Conservation (phyloP, 441 rosid species). For the Biscutella auriculata region DNA sequence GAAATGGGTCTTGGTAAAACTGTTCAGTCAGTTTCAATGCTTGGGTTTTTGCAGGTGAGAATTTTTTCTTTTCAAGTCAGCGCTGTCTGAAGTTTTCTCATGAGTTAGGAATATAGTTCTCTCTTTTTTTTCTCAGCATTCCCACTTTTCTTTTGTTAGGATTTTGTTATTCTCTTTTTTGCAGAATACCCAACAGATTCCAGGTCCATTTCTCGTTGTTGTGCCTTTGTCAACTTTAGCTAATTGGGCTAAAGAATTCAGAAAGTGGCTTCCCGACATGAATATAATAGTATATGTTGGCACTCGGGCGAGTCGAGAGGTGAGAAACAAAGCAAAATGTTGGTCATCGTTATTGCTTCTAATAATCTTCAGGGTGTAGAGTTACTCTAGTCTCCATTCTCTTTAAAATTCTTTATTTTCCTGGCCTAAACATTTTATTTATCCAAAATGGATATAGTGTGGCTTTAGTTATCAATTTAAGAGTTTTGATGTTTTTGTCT, state of each 20-base stretch:
- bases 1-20: slow-evolving; percentile 99
- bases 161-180: slow-evolving; percentile 5
- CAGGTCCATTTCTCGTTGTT: slow-evolving; percentile 98
- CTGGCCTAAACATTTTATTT: background rate
- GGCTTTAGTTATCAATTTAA: background rate
- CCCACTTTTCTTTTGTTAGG: slow-evolving; percentile 1
- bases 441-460: background rate
- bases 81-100: slow-evolving; percentile 1
- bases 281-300: slow-evolving; percentile 94
- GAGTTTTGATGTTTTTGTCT: background rate
- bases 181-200: slow-evolving; percentile 92
- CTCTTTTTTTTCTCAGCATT: slow-evolving; percentile 1
- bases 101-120: background rate
- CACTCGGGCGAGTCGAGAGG: slow-evolving; percentile 99
- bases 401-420: background rate
- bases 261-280: slow-evolving; percentile 96
- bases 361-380: background rate
- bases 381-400: slow-evolving; percentile 7
- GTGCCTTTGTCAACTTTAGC: slow-evolving; percentile 96
- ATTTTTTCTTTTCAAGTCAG: slow-evolving; percentile 1
- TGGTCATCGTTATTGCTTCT: background rate
- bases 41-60: slow-evolving; percentile 91
- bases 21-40: slow-evolving; percentile 99
- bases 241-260: slow-evolving; percentile 98
- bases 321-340: slow-evolving; percentile 19